A percentile compares a stretch with the other conserved stretches of the same genome.
Conservation (phyloP, 1,284 basidiomycete genomes). For the Gymnopus androsaceus region DNA sequence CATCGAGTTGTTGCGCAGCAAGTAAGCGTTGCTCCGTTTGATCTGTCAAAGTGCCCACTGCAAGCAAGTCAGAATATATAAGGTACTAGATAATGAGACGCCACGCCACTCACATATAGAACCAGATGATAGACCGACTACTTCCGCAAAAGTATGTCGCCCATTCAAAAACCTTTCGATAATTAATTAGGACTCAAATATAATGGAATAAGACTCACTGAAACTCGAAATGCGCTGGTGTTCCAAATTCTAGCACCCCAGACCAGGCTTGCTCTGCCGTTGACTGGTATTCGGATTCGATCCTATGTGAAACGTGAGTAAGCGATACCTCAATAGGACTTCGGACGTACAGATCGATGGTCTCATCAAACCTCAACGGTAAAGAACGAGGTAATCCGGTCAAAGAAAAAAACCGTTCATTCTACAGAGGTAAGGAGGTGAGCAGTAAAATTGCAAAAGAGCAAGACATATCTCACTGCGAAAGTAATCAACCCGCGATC, state of each 20-base stretch:
- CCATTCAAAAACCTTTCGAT: background rate
- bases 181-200: background rate
- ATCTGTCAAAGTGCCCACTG: slow-evolving; percentile 14
- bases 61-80: background rate
- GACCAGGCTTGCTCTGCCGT: background rate
- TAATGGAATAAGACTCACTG: background rate
- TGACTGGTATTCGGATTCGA: background rate
- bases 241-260: background rate
- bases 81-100: background rate
- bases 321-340: background rate
- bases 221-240: background rate
- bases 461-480: background rate
- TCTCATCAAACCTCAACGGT: slow-evolving; percentile 1
- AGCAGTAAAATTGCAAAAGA: background rate
- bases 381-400: background rate
- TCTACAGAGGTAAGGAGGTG: background rate
- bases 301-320: background rate
- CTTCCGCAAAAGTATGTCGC: background rate
- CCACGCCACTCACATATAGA: background rate
- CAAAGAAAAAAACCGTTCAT: background rate
- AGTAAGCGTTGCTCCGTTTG: slow-evolving; percentile 11
- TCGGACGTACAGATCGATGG: background rate
- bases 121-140: background rate
- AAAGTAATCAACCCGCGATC: background rate
- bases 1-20: slow-evolving; percentile 6